These are phyloP conservation scores for Serendipita indica DNA, from an alignment of 768 basidiomycete genomes.

Conservation along the genomic window DNA sequence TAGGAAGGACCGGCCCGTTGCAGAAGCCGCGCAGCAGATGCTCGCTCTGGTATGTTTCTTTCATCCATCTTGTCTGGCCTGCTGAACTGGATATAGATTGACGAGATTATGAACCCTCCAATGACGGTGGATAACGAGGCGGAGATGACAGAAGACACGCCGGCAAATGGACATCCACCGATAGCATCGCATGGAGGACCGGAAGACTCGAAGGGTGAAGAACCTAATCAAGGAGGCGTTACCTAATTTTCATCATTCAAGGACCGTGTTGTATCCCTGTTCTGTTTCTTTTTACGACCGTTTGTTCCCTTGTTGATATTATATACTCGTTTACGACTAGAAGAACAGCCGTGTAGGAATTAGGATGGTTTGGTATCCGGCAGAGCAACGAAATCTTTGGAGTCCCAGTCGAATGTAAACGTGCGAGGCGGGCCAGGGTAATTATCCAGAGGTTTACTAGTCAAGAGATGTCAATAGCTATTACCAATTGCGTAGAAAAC, in stretches of 20 bases:
- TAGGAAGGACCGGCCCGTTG: not conserved
- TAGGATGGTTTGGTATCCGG: not conserved
- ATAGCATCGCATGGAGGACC: not conserved
- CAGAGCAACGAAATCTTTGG: not conserved
- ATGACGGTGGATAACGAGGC: not conserved
- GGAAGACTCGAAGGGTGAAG: not conserved
- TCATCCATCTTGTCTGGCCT: not conserved
- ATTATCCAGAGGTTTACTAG: constrained; percentile 35
- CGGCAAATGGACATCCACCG: not conserved
- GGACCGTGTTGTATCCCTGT: not conserved
- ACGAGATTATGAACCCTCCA: not conserved
- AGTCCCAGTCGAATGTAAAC: not conserved
- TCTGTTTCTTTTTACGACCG: too few species aligned
- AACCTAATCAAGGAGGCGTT: not conserved
- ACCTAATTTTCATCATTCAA: not conserved
- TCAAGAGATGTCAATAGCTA: not conserved
- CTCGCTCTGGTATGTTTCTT: not conserved
- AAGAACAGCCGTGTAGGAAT: not conserved
- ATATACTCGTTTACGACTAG: not conserved
- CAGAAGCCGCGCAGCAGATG: constrained; percentile 2
- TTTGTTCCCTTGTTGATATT: too few species aligned
- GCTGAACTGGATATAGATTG: not conserved
- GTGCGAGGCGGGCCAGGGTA: constrained; percentile 27
- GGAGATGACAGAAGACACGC: not conserved
- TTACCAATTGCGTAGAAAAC: constrained; percentile 20